Evolutionary conservation across 2,329 filamentous ascomycete species (phyloP).

Genomic region (Neofusicoccum umdonicola): DNA sequence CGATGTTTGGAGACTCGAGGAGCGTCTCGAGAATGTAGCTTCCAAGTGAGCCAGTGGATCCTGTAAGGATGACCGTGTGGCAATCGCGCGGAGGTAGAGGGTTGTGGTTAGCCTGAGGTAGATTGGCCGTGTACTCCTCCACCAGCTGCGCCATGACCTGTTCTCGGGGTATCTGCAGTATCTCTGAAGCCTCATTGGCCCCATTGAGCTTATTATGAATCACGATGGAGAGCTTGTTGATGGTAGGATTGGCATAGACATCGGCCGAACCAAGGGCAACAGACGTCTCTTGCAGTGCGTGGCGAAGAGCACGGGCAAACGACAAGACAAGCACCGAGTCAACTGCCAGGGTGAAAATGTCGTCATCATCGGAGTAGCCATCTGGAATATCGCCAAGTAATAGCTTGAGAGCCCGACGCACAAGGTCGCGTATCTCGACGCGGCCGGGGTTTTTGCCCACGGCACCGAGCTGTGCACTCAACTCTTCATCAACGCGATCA

Average conservation of each 20-base stretch:
- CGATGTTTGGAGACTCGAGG: constrained; percentile 10
- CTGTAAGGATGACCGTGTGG: constrained; percentile 21
- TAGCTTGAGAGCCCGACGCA: not conserved
- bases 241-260: constrained; percentile 32
- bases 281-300: constrained; percentile 10
- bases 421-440: constrained; percentile 17
- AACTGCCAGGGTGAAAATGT: constrained; percentile 32
- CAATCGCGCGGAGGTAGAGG: not conserved
- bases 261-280: constrained; percentile 21
- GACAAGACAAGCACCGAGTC: constrained; percentile 35
- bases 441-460: constrained; percentile 13
- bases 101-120: constrained; percentile 14
- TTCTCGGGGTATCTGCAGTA: constrained; percentile 9
- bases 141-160: constrained; percentile 29
- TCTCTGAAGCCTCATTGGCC: not conserved
- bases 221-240: constrained; percentile 24
- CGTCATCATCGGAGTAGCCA: constrained; percentile 18
- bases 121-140: constrained; percentile 28
- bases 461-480: constrained; percentile 10
- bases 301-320: constrained; percentile 22
- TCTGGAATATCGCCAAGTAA: no score
- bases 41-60: constrained; percentile 21
- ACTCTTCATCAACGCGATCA: not conserved
- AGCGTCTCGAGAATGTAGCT: constrained; percentile 19
- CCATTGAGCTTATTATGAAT: constrained; percentile 7